Conservation (phyloP, 306 rosid genomes). For the Inga leiocalycina region DNA sequence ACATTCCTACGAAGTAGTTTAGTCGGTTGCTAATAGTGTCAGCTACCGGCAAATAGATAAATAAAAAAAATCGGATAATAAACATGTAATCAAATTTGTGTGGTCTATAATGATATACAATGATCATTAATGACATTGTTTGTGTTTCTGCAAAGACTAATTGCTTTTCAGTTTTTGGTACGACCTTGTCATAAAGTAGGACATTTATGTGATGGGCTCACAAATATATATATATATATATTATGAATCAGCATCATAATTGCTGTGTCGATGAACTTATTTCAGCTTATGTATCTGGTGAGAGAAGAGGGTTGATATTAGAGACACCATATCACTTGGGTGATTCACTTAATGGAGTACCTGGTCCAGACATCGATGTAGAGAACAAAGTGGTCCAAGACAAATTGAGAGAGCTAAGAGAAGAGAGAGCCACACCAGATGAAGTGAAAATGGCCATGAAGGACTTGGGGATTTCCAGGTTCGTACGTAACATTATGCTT, state of each 20-base stretch:
- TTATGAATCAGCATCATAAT: neutral
- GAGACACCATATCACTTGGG: slow-evolving; percentile 72
- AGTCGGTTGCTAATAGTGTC: too few species aligned
- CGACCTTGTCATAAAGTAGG: neutral
- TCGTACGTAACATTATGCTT: neutral
- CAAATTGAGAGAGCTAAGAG: slow-evolving; percentile 45
- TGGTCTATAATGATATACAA: neutral
- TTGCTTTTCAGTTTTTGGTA: neutral
- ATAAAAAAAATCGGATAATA: neutral
- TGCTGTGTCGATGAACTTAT: neutral
- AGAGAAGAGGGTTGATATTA: slow-evolving; percentile 63
- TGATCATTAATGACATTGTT: neutral
- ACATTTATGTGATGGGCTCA: neutral
- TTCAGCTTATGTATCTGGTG: slow-evolving; percentile 88
- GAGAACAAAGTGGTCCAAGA: slow-evolving; percentile 50
- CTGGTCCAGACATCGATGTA: slow-evolving; percentile 56
- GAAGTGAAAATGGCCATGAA: slow-evolving; percentile 60
- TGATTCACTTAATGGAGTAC: slow-evolving; percentile 62
- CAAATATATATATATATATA: neutral
- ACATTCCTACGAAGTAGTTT: too few species aligned
- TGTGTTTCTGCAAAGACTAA: neutral
- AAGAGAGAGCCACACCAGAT: slow-evolving; percentile 43
- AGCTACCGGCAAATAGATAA: too few species aligned
- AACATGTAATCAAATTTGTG: neutral
- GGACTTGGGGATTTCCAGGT: slow-evolving; percentile 77